Conservation (phyloP, 768 basidiomycete species). For the Termitomyces sp. region DNA sequence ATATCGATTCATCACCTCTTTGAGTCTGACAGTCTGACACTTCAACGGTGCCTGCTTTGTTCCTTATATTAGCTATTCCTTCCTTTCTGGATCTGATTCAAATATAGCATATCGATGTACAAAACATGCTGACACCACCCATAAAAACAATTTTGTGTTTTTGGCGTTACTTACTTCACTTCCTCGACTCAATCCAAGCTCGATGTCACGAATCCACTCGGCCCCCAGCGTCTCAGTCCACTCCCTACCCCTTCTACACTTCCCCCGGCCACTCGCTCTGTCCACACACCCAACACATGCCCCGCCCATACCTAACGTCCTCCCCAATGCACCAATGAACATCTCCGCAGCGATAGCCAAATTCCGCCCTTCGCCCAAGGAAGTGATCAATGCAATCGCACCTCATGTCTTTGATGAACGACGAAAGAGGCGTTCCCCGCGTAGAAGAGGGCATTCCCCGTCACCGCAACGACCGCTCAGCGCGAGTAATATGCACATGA, state of each 20-base stretch:
- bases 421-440: slow-evolving; percentile 15
- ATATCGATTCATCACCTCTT: slow-evolving; percentile 1
- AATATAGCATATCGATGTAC: not conserved
- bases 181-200: not conserved
- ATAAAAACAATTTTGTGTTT: slow-evolving; percentile 8
- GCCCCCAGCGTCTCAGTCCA: not conserved
- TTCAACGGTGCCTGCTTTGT: not conserved
- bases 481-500: slow-evolving; percentile 1
- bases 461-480: slow-evolving; percentile 4
- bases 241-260: not conserved
- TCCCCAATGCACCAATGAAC: slow-evolving; percentile 5
- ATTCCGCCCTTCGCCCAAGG: slow-evolving; percentile 34
- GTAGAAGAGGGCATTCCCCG: slow-evolving; percentile 17
- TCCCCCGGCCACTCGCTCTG: not conserved
- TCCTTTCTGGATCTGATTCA: not conserved
- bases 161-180: not conserved
- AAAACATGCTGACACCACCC: not conserved
- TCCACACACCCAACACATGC: not conserved
- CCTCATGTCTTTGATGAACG: slow-evolving; percentile 41
- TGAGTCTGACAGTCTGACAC: not conserved
- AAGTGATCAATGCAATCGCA: slow-evolving; percentile 38
- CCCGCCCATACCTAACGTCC: not conserved
- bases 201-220: slow-evolving; percentile 4
- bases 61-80: not conserved
- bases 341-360: slow-evolving; percentile 28